These are phyloP conservation scores for Boletus sp. DNA, from an alignment of 1,284 basidiomycete genomes.

Conservation along the genomic window DNA sequence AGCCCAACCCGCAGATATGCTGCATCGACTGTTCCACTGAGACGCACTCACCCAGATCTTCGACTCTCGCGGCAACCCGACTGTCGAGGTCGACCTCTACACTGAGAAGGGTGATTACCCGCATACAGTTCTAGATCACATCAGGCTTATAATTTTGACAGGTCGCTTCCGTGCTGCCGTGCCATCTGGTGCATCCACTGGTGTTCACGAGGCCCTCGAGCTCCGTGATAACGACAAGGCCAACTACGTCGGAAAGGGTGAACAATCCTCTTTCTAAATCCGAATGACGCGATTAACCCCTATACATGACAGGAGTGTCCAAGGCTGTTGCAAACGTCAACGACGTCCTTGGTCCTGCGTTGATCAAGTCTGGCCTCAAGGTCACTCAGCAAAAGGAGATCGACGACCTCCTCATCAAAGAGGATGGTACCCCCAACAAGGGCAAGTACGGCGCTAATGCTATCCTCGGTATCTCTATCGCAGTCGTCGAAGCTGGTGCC, in stretches of 20 bases:
- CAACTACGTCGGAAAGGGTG: constrained; percentile 95
- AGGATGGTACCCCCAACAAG: constrained; percentile 98
- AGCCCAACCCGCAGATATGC: constrained; percentile 28
- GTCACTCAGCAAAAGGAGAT: constrained; percentile 96
- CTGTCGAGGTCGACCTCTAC: constrained; percentile 93
- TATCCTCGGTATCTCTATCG: constrained; percentile 98
- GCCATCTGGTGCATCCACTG: constrained; percentile 98
- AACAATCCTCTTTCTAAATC: constrained; percentile 21
- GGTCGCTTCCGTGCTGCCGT: constrained; percentile 96
- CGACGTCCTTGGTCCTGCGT: constrained; percentile 85
- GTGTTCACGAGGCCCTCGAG: constrained; percentile 98
- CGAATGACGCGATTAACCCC: constrained; percentile 2
- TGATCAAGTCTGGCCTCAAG: constrained; percentile 85
- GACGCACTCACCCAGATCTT: constrained; percentile 72
- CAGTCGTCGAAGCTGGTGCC: constrained; percentile 92
- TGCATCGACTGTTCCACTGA: constrained; percentile 16
- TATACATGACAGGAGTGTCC: constrained; percentile 67
- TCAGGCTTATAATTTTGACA: constrained; percentile 38
- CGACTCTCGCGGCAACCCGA: constrained; percentile 95
- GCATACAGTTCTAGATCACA: constrained; percentile 5
- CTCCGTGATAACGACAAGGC: constrained; percentile 96
- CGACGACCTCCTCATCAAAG: constrained; percentile 98
- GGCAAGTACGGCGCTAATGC: constrained; percentile 99
- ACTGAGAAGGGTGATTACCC: constrained; percentile 77
- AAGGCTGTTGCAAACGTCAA: constrained; percentile 98